Percentiles rank a stretch among this genome's conserved stretches.
phyloP scores from a whole-genome alignment of 1,284 basidiomycete genomes.

The Xerocomus nothofagi region DNA sequence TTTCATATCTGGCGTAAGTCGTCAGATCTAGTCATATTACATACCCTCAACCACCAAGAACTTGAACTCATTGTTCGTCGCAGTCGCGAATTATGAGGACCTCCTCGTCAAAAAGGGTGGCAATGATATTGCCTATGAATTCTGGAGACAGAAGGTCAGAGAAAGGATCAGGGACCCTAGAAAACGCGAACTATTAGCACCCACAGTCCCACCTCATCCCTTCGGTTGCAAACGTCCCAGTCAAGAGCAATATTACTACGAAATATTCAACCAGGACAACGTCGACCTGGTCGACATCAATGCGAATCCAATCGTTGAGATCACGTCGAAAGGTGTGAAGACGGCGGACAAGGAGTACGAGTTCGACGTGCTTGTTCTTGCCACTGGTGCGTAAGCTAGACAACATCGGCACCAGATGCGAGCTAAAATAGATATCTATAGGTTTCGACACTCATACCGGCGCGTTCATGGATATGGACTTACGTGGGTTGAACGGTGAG shows the following conservation, averaged over 20 bases:
- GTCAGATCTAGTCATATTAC: no score
- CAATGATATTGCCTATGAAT: conserved; percentile 11
- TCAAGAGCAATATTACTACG: no score
- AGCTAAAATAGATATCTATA: background rate
- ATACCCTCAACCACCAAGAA: no score
- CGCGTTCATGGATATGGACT: conserved; percentile 9
- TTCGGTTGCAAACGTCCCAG: conserved; percentile 17
- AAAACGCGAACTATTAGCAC: conserved; percentile 19
- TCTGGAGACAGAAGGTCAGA: conserved; percentile 21
- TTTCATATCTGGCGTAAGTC: conserved; percentile 18
- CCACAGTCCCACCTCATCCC: conserved; percentile 15
- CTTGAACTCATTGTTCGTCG: background rate
- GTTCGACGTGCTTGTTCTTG: conserved; percentile 16
- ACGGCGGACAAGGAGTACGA: conserved; percentile 12
- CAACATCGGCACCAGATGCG: accelerated
- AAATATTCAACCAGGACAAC: no score
- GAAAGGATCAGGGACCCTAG: conserved; percentile 15
- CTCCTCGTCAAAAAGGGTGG: background rate
- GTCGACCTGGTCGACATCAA: conserved; percentile 14
- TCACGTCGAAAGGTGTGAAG: conserved; percentile 15
- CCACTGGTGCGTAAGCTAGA: background rate
- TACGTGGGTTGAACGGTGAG: conserved; percentile 14
- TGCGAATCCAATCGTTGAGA: conserved; percentile 10
- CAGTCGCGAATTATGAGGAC: conserved; percentile 20
- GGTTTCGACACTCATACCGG: conserved; percentile 15